phyloP scores from a whole-genome alignment of 140 eudicot genomes.

The Stevia rebaudiana region DNA sequence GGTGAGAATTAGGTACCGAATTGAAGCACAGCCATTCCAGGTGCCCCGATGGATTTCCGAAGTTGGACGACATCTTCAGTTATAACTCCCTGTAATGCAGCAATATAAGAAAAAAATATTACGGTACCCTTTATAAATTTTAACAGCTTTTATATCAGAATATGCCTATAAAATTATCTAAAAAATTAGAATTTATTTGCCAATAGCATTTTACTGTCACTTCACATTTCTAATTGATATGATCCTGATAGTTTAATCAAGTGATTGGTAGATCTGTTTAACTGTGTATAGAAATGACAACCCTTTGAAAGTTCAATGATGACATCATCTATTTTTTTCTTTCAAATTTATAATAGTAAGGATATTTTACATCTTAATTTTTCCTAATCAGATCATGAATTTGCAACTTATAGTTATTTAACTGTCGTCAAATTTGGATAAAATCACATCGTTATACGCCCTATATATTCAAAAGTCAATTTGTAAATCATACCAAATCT shows the following conservation, averaged over 20 bases:
- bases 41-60: constrained; percentile 89
- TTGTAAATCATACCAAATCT: constrained; percentile 66
- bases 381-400: background rate
- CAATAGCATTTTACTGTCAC: background rate
- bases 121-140: background rate
- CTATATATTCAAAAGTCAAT: background rate
- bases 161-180: constrained; percentile 4
- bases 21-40: constrained; percentile 99
- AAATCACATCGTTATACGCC: background rate
- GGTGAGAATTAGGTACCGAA: constrained; percentile 50
- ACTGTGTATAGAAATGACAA: background rate
- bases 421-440: background rate
- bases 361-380: background rate
- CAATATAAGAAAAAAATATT: background rate
- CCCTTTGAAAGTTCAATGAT: constrained; percentile 1
- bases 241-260: background rate
- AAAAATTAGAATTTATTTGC: background rate
- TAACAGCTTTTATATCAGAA: constrained; percentile 5
- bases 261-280: background rate
- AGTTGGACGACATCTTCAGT: constrained; percentile 95
- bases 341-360: background rate
- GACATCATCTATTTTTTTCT: background rate
- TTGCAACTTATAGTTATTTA: background rate
- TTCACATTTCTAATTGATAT: constrained; percentile 10
- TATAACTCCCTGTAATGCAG: constrained; percentile 71